Percentiles rank a stretch among this genome's conserved stretches.
These are phyloP conservation scores for Saturnispora bothae DNA, from an alignment of 805 yeast genomes.

Conservation along the genomic window DNA sequence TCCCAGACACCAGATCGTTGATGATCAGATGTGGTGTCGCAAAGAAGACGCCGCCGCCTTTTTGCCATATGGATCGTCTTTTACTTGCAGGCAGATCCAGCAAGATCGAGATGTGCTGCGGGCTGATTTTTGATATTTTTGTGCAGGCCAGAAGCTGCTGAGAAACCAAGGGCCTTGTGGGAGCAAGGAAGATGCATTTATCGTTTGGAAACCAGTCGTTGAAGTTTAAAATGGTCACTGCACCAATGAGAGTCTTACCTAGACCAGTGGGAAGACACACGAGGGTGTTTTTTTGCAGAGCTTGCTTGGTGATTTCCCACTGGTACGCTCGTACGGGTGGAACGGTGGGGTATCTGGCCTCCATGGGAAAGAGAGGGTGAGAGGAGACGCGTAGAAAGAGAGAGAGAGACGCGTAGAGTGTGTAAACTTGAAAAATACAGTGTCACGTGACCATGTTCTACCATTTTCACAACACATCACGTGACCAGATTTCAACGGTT, in stretches of 20 bases:
- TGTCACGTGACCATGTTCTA: background rate
- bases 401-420: no score
- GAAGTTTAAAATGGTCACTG: slow-evolving; percentile 85
- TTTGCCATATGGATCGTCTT: slow-evolving; percentile 69
- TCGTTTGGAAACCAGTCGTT: slow-evolving; percentile 73
- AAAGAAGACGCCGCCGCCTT: slow-evolving; percentile 73
- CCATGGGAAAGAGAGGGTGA: background rate
- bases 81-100: slow-evolving; percentile 42
- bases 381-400: background rate
- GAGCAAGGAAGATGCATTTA: slow-evolving; percentile 90
- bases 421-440: background rate
- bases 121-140: slow-evolving; percentile 74
- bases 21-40: slow-evolving; percentile 96
- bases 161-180: slow-evolving; percentile 91
- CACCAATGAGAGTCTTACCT: slow-evolving; percentile 94
- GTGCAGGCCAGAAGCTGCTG: slow-evolving; percentile 93
- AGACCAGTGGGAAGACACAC: slow-evolving; percentile 96
- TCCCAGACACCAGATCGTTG: slow-evolving; percentile 71
- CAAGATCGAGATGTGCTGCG: slow-evolving; percentile 67
- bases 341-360: slow-evolving; percentile 70
- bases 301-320: slow-evolving; percentile 60
- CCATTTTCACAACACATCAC: background rate
- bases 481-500: no score
- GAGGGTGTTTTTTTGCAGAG: slow-evolving; percentile 62
- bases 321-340: slow-evolving; percentile 83